phyloP scores from a whole-genome alignment of 2,329 filamentous ascomycete species.

The Teratosphaeria epicoccoides region DNA sequence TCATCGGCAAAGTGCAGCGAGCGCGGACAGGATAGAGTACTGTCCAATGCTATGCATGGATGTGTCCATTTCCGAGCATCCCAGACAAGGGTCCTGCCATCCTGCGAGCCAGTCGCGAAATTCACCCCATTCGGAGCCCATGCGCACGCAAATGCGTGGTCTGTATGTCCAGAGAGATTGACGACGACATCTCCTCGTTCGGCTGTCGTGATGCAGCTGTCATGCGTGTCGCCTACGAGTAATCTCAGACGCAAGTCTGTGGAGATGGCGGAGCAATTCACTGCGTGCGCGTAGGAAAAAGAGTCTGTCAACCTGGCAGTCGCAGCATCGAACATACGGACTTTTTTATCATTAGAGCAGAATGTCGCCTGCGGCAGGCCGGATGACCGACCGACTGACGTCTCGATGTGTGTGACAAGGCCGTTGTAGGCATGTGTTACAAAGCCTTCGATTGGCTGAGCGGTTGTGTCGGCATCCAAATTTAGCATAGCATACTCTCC shows the following conservation, averaged over 20 bases:
- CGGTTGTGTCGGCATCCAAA: slow-evolving; percentile 28
- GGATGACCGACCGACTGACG: slow-evolving; percentile 37
- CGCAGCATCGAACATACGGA: slow-evolving; percentile 45
- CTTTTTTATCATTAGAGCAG: slow-evolving; percentile 46
- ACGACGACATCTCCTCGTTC: slow-evolving; percentile 46
- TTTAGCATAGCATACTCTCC: slow-evolving; percentile 46
- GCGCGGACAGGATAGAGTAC: slow-evolving; percentile 58
- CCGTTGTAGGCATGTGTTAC: slow-evolving; percentile 41
- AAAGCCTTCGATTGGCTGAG: slow-evolving; percentile 31
- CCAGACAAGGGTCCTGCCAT: slow-evolving; percentile 63
- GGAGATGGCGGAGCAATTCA: slow-evolving; percentile 65
- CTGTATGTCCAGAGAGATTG: slow-evolving; percentile 45
- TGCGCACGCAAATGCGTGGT: slow-evolving; percentile 66
- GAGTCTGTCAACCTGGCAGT: slow-evolving; percentile 49
- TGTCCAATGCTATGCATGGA: slow-evolving; percentile 45
- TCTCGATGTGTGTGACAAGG: slow-evolving; percentile 50
- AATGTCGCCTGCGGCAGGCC: slow-evolving; percentile 42
- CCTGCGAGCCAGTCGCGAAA: slow-evolving; percentile 67
- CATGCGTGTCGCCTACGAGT: slow-evolving; percentile 58
- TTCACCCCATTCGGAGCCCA: slow-evolving; percentile 71
- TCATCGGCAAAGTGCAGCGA: slow-evolving; percentile 61
- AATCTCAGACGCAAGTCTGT: slow-evolving; percentile 61
- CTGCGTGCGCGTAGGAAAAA: slow-evolving; percentile 47
- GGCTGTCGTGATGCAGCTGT: slow-evolving; percentile 58
- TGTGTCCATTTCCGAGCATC: slow-evolving; percentile 60